Conservation (phyloP, 2,329 filamentous ascomycete genomes). For the Cladosporium phlei region DNA sequence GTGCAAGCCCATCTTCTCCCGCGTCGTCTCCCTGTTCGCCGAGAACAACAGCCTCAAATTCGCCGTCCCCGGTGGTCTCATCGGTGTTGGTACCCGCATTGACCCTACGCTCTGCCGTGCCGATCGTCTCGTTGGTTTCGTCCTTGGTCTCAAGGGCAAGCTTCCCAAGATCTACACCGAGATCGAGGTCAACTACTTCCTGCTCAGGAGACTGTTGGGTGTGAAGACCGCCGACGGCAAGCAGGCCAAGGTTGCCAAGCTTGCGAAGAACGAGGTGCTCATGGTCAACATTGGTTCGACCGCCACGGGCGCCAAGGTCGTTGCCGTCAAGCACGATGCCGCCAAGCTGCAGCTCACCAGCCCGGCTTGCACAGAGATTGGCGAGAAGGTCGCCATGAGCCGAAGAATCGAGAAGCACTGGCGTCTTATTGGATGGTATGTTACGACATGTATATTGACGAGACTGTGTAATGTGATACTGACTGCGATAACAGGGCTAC, state of each 20-base stretch:
- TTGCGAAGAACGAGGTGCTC: constrained; percentile 96
- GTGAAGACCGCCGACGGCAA: constrained; percentile 98
- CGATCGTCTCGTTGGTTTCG: constrained; percentile 97
- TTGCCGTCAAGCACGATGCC: constrained; percentile 94
- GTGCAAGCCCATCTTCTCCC: constrained; percentile 94
- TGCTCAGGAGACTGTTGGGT: constrained; percentile 87
- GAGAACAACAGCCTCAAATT: constrained; percentile 99
- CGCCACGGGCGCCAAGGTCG: constrained; percentile 93
- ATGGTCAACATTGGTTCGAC: constrained; percentile 99
- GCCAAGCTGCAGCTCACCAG: constrained; percentile 88
- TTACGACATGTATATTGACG: too few species aligned
- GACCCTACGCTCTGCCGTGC: constrained; percentile 97
- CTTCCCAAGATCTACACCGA: constrained; percentile 97
- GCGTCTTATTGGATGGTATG: constrained; percentile 80
- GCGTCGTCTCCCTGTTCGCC: constrained; percentile 90
- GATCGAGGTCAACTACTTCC: constrained; percentile 99
- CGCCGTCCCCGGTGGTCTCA: constrained; percentile 92
- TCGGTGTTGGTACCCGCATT: constrained; percentile 95
- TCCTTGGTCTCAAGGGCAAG: constrained; percentile 87
- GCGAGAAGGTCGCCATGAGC: constrained; percentile 94
- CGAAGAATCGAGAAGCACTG: constrained; percentile 99
- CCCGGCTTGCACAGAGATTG: constrained; percentile 85
- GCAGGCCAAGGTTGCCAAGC: constrained; percentile 97
- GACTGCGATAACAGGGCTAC: constrained; percentile 18
- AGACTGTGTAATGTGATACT: constrained; percentile 5